These are phyloP conservation scores for Candida montana DNA, from an alignment of 805 yeast genomes.

Conservation along the genomic window DNA sequence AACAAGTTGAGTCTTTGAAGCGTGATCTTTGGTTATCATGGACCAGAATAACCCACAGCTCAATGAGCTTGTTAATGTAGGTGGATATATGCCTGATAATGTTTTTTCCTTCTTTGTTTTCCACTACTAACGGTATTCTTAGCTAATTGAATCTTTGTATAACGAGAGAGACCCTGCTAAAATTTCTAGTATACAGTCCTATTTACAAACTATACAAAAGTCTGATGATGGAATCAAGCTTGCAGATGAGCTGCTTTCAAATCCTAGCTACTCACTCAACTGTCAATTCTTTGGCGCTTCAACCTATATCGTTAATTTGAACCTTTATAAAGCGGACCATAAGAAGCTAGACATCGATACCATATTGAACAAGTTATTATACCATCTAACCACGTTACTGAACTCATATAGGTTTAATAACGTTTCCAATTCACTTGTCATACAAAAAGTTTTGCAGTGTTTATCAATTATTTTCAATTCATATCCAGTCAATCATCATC, in stretches of 20 bases:
- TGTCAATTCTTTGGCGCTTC: constrained; percentile 78
- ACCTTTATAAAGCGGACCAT: constrained; percentile 18
- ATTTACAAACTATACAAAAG: constrained; percentile 55
- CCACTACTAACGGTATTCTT: too few relatives aligned
- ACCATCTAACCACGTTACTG: constrained; percentile 12
- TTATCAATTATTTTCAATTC: constrained; percentile 40
- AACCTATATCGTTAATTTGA: constrained; percentile 63
- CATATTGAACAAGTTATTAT: constrained; percentile 11
- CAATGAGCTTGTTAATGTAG: too few relatives aligned
- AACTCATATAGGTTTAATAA: constrained; percentile 9
- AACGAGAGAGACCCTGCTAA: constrained; percentile 25
- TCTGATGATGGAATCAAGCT: constrained; percentile 49
- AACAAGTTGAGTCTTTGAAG: too few relatives aligned
- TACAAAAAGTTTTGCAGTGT: constrained; percentile 54
- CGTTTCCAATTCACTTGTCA: constrained; percentile 34
- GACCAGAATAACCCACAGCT: too few relatives aligned
- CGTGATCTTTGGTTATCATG: too few relatives aligned
- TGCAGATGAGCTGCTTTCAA: constrained; percentile 48
- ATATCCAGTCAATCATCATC: constrained; percentile 26
- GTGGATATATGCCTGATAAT: too few relatives aligned
- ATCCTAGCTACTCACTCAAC: constrained; percentile 32
- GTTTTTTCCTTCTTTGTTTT: too few relatives aligned
- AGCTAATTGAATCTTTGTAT: constrained; percentile 23
- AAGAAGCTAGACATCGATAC: constrained; percentile 14
- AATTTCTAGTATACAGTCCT: constrained; percentile 43